Conservation (phyloP, 2,329 filamentous ascomycete species). For the Aspergillus quadrilineatus region DNA sequence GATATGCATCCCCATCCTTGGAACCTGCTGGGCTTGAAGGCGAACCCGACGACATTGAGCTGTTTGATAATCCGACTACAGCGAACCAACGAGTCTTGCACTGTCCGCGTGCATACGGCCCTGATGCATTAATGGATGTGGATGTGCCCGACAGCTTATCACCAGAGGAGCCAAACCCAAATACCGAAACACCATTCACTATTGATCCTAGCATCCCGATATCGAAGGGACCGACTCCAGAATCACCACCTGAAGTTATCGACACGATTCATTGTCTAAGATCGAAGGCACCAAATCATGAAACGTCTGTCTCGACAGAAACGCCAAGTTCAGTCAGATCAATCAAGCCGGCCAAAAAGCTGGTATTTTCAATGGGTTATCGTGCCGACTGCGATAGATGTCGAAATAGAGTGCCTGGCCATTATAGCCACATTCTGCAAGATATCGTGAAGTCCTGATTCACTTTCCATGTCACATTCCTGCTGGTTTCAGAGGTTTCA, state of each 20-base stretch:
- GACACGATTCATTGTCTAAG: too few species aligned
- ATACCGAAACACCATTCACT: too few species aligned
- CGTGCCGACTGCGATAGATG: constrained; percentile 77
- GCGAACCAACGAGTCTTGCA: constrained; percentile 9
- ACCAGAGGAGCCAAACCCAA: constrained; percentile 17
- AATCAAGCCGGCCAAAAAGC: constrained; percentile 32
- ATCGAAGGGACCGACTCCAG: too few species aligned
- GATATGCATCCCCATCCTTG: constrained; percentile 15
- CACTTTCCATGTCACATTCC: background rate
- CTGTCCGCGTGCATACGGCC: constrained; percentile 1
- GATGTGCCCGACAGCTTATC: constrained; percentile 27
- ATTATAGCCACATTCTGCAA: constrained; percentile 63
- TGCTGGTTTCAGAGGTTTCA: background rate
- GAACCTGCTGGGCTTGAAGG: constrained; percentile 41
- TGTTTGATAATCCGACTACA: background rate
- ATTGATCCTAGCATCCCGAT: too few species aligned
- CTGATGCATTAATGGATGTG: constrained; percentile 28
- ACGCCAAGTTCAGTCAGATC: constrained; percentile 1
- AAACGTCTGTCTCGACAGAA: constrained; percentile 2
- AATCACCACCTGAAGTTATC: too few species aligned
- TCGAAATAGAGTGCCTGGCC: constrained; percentile 69
- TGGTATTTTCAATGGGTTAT: constrained; percentile 75
- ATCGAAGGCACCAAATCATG: background rate
- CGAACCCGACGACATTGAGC: constrained; percentile 18
- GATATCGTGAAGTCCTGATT: constrained; percentile 54